Conservation (phyloP, 1,139 yeast species). For the Scheffersomyces parashehatae region DNA sequence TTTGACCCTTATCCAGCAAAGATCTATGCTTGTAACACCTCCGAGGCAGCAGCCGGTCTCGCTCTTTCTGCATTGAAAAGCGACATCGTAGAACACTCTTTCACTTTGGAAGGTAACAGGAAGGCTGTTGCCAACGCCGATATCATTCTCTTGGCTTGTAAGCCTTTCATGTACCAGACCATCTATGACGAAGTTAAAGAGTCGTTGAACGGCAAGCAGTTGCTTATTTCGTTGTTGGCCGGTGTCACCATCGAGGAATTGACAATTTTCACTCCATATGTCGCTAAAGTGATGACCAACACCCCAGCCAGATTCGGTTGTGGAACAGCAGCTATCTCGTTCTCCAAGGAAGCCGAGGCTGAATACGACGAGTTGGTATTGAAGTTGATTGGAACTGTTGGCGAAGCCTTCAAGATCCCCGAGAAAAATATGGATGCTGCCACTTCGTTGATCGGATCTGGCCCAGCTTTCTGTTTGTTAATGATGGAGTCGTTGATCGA, state of each 20-base stretch:
- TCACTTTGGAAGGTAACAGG: slow-evolving; percentile 50
- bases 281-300: slow-evolving; percentile 96
- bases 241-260: slow-evolving; percentile 86
- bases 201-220: slow-evolving; percentile 51
- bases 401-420: slow-evolving; percentile 71
- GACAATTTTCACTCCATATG: slow-evolving; percentile 49
- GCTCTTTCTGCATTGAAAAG: slow-evolving; percentile 43
- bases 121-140: slow-evolving; percentile 64
- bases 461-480: slow-evolving; percentile 90
- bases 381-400: slow-evolving; percentile 63
- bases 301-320: slow-evolving; percentile 92
- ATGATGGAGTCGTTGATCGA: slow-evolving; percentile 92
- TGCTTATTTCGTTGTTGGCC: slow-evolving; percentile 83
- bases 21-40: slow-evolving; percentile 75
- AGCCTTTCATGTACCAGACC: slow-evolving; percentile 74
- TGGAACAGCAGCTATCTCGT: slow-evolving; percentile 90
- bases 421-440: slow-evolving; percentile 97
- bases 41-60: slow-evolving; percentile 49
- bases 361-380: slow-evolving; percentile 55
- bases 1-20: slow-evolving; percentile 64
- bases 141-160: slow-evolving; percentile 78
- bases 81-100: slow-evolving; percentile 54
- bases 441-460: slow-evolving; percentile 93
- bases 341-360: slow-evolving; percentile 50
- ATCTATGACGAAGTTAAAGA: slow-evolving; percentile 50